Percentiles rank a stretch among this genome's conserved stretches.
Conservation (phyloP, 2,329 filamentous ascomycete genomes). For the Calycina marina region DNA sequence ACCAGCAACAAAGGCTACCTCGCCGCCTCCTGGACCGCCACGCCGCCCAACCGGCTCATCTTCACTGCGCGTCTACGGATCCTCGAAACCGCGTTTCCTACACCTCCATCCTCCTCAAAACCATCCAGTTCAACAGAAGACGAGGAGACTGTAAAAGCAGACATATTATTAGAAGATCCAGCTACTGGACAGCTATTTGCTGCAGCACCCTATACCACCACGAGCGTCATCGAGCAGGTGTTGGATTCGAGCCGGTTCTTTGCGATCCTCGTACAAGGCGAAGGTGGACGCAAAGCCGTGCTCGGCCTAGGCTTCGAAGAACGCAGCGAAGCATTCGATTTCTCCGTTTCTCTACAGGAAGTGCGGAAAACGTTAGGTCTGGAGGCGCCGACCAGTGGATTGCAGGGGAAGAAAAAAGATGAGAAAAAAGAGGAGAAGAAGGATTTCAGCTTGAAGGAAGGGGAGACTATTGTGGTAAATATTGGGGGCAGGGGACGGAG, state of each 20-base stretch:
- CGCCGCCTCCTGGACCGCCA: slow-evolving; percentile 62
- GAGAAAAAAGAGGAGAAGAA: slow-evolving; percentile 37
- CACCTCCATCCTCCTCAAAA: no score
- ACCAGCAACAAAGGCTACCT: slow-evolving; percentile 66
- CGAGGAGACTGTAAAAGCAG: slow-evolving; percentile 48
- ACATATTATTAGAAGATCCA: slow-evolving; percentile 67
- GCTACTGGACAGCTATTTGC: slow-evolving; percentile 64
- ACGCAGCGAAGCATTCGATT: slow-evolving; percentile 73
- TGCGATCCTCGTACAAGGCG: slow-evolving; percentile 65
- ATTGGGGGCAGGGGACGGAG: slow-evolving; percentile 38
- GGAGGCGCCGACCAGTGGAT: slow-evolving; percentile 25
- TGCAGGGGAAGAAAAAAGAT: slow-evolving; percentile 22
- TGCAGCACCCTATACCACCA: slow-evolving; percentile 60
- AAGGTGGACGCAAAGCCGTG: slow-evolving; percentile 59
- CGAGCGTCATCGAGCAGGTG: slow-evolving; percentile 58
- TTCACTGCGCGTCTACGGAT: slow-evolving; percentile 74
- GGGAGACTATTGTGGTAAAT: slow-evolving; percentile 77
- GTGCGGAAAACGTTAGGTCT: slow-evolving; percentile 55
- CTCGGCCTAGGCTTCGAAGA: slow-evolving; percentile 83
- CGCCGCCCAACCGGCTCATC: slow-evolving; percentile 56
- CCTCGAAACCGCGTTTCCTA: slow-evolving; percentile 53
- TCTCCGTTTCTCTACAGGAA: slow-evolving; percentile 67
- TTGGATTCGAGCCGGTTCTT: slow-evolving; percentile 75
- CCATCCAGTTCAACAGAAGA: slow-evolving; percentile 22
- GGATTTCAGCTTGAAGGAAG: slow-evolving; percentile 78